Conservation (phyloP, 768 basidiomycete genomes). For the Candolleomyces aberdarensis region DNA sequence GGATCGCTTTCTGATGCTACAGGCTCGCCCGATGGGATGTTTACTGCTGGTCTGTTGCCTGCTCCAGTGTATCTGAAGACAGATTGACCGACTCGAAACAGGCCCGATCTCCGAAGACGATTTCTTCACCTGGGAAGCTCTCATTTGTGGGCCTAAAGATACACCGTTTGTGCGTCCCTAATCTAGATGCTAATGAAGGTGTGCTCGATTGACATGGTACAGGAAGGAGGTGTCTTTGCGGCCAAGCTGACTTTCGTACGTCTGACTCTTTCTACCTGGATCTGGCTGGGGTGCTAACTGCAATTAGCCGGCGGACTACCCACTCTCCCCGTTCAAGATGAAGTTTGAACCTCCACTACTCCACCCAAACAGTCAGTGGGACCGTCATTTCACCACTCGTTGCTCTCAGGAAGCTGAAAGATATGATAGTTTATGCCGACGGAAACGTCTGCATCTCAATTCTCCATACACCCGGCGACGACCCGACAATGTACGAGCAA, state of each 20-base stretch:
- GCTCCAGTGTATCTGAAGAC: not conserved
- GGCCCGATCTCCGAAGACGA: slow-evolving; percentile 90
- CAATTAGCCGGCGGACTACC: slow-evolving; percentile 84
- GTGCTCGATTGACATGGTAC: slow-evolving; percentile 4
- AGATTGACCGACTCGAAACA: slow-evolving; percentile 20
- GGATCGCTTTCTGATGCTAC: not conserved
- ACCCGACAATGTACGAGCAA: slow-evolving; percentile 90
- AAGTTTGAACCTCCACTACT: slow-evolving; percentile 95
- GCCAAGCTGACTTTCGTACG: slow-evolving; percentile 91
- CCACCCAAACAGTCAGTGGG: slow-evolving; percentile 88
- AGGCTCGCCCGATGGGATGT: slow-evolving; percentile 94
- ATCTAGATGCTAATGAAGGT: not conserved
- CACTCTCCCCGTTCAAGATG: slow-evolving; percentile 99
- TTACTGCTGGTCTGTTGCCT: slow-evolving; percentile 69
- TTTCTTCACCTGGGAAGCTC: slow-evolving; percentile 95
- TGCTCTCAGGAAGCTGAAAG: not conserved
- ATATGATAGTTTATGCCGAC: slow-evolving; percentile 79
- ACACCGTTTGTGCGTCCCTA: slow-evolving; percentile 78
- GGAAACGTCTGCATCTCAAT: slow-evolving; percentile 99
- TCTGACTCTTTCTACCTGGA: slow-evolving; percentile 12
- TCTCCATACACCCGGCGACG: slow-evolving; percentile 89
- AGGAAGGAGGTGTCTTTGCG: slow-evolving; percentile 95
- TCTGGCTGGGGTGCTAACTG: not conserved
- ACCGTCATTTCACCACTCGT: not conserved
- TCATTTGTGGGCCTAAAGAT: slow-evolving; percentile 91